Base-by-base conservation (phyloP, 2,329 filamentous ascomycete genomes). In the Moelleriella libera region DNA sequence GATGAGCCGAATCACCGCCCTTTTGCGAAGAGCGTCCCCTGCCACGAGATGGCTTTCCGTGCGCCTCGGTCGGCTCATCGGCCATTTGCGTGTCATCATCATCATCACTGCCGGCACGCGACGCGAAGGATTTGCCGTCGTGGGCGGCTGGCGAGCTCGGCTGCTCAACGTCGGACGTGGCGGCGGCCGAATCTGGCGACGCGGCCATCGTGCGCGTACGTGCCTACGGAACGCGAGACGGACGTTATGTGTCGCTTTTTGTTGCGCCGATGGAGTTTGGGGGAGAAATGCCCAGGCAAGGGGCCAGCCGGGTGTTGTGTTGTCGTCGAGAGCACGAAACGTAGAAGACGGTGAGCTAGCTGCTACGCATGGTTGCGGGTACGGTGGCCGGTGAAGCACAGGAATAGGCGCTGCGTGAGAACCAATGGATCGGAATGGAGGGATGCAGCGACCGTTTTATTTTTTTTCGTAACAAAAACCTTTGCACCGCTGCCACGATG, bases 111-210 rank as follows among this genome's bases (percentile, higher is more conserved):
- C 56, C 60, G 49, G 60, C 63, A 57, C 65, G 67, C 29, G 70
- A 70, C 52, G 65, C 60, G 50, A 72, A 72, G 3, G 70, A 74
- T 55, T 71, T 71, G 54, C 57, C 56, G 52, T 70, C 68, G 47
- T 54, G 54, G 32, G 61, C 63, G 29, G 54, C 60, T 28, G 72
- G 72, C 7, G 72, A 75, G 55, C 69, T 73, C 28, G 65, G 64
- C 1, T 60, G 58, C 48, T 74, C 71, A 34, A 63, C 56, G 47
- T 74, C 72, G 44, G 70, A 73, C 54, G 66, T 65, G 50, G 61
- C 65, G 49, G 60, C 61, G 49, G 60, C 53, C 14, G 65, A 70
- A 55, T 58, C 63, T 40, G 68, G 67, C 40, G 68, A 67, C 31
- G 65, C 63, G 45, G 63, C 62, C 65, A 68, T 68, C 44, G 46